Evolutionary conservation across 2,329 filamentous ascomycete genomes (phyloP).

Genomic region (Orbilia blumenaviensis): DNA sequence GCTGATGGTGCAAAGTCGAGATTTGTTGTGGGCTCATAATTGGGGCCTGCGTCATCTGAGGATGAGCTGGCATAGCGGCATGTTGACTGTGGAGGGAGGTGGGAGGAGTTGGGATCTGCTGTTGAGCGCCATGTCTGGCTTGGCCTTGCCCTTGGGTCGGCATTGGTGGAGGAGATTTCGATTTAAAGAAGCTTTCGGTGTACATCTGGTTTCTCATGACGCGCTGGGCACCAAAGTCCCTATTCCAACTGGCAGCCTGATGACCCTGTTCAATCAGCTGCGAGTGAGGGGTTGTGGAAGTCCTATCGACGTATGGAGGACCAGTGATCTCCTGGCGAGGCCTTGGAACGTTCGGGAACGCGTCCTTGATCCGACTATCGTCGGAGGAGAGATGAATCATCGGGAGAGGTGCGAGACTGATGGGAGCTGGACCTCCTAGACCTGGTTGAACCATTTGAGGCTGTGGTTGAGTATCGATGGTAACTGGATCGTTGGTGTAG

Average conservation of each 20-base stretch:
- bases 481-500: conserved; percentile 77
- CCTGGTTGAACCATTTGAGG: conserved; percentile 76
- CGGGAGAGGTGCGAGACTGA: conserved; percentile 76
- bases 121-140: conserved; percentile 27
- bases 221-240: conserved; percentile 80
- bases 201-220: conserved; percentile 77
- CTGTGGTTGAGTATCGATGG: conserved; percentile 73
- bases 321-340: conserved; percentile 90
- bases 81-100: conserved; percentile 66
- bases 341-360: conserved; percentile 77
- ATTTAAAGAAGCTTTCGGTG: conserved; percentile 81
- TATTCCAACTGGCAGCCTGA: conserved; percentile 90
- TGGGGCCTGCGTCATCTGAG: conserved; percentile 59
- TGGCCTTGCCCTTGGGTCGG: conserved; percentile 14
- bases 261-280: conserved; percentile 88
- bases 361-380: conserved; percentile 80
- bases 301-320: conserved; percentile 85
- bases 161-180: conserved; percentile 62
- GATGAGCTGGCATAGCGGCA: conserved; percentile 64
- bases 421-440: conserved; percentile 72
- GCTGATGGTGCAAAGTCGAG: conserved; percentile 69
- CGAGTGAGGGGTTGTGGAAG: conserved; percentile 75
- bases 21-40: conserved; percentile 69
- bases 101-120: conserved; percentile 71
- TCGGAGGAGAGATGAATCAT: conserved; percentile 85